These are phyloP conservation scores for Aureobasidium mangrovei DNA, from an alignment of 2,329 filamentous ascomycete genomes.

Conservation along the genomic window DNA sequence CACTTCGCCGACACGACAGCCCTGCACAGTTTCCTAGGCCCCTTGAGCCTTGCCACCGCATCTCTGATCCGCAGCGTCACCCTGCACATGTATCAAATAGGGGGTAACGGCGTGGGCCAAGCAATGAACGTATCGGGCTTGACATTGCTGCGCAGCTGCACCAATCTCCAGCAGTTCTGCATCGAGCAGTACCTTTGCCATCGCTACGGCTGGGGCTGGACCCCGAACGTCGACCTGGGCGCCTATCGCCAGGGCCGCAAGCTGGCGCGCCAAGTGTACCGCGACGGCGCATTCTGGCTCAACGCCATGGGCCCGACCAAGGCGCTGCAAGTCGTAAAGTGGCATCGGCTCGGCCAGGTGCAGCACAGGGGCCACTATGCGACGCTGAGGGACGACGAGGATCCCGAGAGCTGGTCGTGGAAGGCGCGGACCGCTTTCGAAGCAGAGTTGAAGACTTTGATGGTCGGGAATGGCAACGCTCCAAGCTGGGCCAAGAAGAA, in stretches of 20 bases:
- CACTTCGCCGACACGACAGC: not conserved
- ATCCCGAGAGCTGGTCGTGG: not conserved
- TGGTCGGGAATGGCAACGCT: not conserved
- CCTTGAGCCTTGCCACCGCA: not conserved
- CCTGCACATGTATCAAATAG: not conserved
- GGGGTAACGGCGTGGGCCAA: not conserved
- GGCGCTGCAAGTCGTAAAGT: not conserved
- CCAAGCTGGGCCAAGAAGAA: too few species aligned
- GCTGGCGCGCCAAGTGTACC: constrained; percentile 3
- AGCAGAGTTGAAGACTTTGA: not conserved
- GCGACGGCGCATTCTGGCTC: not conserved
- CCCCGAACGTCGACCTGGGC: not conserved
- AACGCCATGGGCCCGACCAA: not conserved
- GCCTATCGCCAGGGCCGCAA: not conserved
- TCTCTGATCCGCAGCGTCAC: not conserved
- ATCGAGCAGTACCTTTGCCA: not conserved
- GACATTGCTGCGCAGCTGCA: constrained; percentile 1
- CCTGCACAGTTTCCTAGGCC: not conserved
- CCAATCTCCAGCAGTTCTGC: not conserved
- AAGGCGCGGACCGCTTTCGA: not conserved
- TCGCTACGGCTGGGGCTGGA: too few species aligned
- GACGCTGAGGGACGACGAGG: not conserved
- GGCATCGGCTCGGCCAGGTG: not conserved
- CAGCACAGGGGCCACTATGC: not conserved
- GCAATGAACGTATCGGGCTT: constrained; percentile 4